Evolutionary conservation across 176 grass and related monocot species (phyloP).

Genomic region (Triticum urartu): DNA sequence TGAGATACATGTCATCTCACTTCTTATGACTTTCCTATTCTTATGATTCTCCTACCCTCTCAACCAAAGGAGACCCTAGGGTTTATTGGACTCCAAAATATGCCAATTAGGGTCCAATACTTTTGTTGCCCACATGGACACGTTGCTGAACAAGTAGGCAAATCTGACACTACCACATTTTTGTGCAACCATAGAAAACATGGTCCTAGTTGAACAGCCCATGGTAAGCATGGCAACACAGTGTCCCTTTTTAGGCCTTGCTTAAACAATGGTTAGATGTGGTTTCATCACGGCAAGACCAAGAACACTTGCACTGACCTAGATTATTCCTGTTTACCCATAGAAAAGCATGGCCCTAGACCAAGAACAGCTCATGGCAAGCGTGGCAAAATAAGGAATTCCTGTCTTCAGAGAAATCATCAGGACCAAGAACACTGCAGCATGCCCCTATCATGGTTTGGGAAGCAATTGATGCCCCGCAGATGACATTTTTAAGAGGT

Average conservation of each 20-base stretch:
- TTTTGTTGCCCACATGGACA: too few species aligned
- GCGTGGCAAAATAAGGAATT: background rate
- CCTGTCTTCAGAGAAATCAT: background rate
- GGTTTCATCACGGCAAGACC: background rate
- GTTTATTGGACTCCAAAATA: too few species aligned
- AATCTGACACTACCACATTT: background rate
- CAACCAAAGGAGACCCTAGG: too few species aligned
- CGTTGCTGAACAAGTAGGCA: background rate
- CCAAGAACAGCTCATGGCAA: conserved; percentile 7
- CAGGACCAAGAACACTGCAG: conserved; percentile 21
- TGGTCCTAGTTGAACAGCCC: background rate
- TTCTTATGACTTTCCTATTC: too few species aligned
- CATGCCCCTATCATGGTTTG: background rate
- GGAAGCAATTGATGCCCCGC: background rate
- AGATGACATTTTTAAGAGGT: conserved; percentile 8
- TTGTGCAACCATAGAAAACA: background rate
- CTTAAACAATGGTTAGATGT: background rate
- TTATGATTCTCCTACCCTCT: too few species aligned
- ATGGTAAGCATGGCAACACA: background rate
- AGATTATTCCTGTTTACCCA: background rate
- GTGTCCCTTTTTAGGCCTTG: too few species aligned
- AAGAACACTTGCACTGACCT: background rate
- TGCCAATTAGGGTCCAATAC: too few species aligned
- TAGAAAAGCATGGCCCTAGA: background rate
- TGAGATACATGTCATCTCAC: too few species aligned